phyloP scores from a whole-genome alignment of 306 rosid genomes.

The Calophaca sinica region DNA sequence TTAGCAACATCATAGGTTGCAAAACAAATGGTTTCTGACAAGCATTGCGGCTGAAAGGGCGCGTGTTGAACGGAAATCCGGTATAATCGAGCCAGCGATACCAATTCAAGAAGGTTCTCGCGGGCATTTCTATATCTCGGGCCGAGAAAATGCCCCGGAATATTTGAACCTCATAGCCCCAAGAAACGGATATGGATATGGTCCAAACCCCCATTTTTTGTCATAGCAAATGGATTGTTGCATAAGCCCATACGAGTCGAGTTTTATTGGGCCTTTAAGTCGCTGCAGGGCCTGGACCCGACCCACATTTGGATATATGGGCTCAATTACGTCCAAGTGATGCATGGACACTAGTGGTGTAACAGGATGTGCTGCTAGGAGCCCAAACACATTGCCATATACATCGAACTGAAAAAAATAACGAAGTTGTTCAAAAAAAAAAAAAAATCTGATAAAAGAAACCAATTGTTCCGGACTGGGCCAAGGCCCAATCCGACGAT shows the following conservation, averaged over 20 bases:
- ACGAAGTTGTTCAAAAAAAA: too few relatives aligned
- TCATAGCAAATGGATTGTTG: constrained; percentile 85
- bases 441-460: not conserved
- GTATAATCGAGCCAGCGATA: constrained; percentile 44
- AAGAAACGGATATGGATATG: constrained; percentile 59
- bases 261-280: constrained; percentile 49
- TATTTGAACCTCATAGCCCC: constrained; percentile 78
- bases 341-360: constrained; percentile 70
- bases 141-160: constrained; percentile 54
- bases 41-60: constrained; percentile 43
- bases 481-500: too few relatives aligned
- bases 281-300: constrained; percentile 53
- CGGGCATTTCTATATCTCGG: constrained; percentile 68
- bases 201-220: constrained; percentile 60
- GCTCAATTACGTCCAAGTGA: constrained; percentile 70
- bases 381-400: constrained; percentile 66
- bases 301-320: constrained; percentile 62
- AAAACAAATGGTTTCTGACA: constrained; percentile 65
- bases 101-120: constrained; percentile 73
- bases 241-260: constrained; percentile 60
- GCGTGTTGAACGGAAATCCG: constrained; percentile 60
- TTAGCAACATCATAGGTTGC: not conserved
- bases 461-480: too few relatives aligned
- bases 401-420: constrained; percentile 59
- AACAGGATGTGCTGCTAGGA: constrained; percentile 70